Evolutionary conservation across 2,329 filamentous ascomycete genomes (phyloP), one percentile per base, ranked within the genome.

Genomic region (Fusarium sterilihyphosum): DNA sequence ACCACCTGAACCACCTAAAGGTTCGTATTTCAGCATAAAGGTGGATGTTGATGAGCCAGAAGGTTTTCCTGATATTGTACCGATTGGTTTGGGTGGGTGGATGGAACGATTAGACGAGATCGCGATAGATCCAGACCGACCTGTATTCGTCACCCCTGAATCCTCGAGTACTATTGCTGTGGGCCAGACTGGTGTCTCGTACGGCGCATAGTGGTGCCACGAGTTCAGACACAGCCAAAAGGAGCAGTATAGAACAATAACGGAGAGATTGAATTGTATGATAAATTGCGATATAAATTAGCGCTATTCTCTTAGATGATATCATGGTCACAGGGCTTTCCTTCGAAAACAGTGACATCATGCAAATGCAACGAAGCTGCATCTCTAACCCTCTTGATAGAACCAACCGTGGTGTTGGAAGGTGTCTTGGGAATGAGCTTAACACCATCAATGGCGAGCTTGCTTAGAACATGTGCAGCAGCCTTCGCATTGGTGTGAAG

Each of bases 391-490:
- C 67, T 70, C 43, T 70, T 77, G 6, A 78, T 67, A 10, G 62
- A 71, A 0, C 65, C 72, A 3, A 71, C 67, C 0, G 77, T 79
- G 2, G 65, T 47, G n/a, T 79, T 79, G 0, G 58, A 33, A 0
- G 75, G 69, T 2, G 67, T 75, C 68, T 79, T 79, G 2, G 77
- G 76, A 22, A 79, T 73, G 6, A 79, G 57, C 13, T 79, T 54
- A 7, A 70, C 73, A 11, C 77, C 77, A 5, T 79, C 73, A 2
- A 67, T 67, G 0, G 77, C 73, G 8, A 79, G 74, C 22, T 78
- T 71, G 33, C 77, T 77, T 3, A 79, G 9, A 81, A 86, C 84
- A 73, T 87, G 84, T 0, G 88, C 89, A 52, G 90, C 89, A 7
- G 83, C 83, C 70, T 75, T 71, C 5, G 77, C 77, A 13, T 78